Evolutionary conservation across 1,284 basidiomycete genomes (phyloP).

Genomic region (Trametes pubescens): DNA sequence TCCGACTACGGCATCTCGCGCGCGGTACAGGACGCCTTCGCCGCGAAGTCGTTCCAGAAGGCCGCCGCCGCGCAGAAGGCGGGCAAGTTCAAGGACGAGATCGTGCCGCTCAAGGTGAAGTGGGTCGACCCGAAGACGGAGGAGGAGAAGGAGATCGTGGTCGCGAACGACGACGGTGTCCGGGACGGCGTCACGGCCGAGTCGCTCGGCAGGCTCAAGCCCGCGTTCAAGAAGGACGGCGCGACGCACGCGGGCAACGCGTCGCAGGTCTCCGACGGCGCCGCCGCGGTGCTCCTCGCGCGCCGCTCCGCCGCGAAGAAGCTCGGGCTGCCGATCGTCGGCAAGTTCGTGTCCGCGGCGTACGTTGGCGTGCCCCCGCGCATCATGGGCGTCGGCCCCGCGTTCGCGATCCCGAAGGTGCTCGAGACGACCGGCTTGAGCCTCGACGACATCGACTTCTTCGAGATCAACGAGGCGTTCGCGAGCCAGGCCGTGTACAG

Average conservation of each 20-base stretch:
- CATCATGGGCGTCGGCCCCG: conserved; percentile 93
- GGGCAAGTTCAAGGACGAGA: conserved; percentile 93
- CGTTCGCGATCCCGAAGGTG: conserved; percentile 87
- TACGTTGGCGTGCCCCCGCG: conserved; percentile 88
- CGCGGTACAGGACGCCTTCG: conserved; percentile 83
- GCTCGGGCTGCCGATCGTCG: conserved; percentile 90
- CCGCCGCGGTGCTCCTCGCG: conserved; percentile 92
- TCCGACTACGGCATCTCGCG: conserved; percentile 80
- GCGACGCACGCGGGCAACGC: conserved; percentile 94
- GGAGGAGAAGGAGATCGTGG: conserved; percentile 79
- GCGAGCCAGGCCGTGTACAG: conserved; percentile 88
- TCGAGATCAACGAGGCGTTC: conserved; percentile 96
- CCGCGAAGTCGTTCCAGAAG: conserved; percentile 87
- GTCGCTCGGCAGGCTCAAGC: conserved; percentile 90
- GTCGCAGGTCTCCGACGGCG: conserved; percentile 97
- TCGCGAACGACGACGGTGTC: conserved; percentile 93
- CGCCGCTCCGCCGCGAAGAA: conserved; percentile 89
- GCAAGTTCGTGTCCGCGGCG: conserved; percentile 87
- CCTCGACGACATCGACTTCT: conserved; percentile 88
- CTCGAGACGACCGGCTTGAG: conserved; percentile 79
- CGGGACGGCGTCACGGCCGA: conserved; percentile 91
- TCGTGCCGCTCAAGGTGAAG: conserved; percentile 85
- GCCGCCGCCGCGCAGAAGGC: conserved; percentile 89
- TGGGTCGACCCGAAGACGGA: conserved; percentile 87
- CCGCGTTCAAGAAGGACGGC: conserved; percentile 91